Percentiles rank a stretch among this genome's conserved stretches.
Conservation (phyloP, 1,284 basidiomycete species). For the Sporisorium reilianum region DNA sequence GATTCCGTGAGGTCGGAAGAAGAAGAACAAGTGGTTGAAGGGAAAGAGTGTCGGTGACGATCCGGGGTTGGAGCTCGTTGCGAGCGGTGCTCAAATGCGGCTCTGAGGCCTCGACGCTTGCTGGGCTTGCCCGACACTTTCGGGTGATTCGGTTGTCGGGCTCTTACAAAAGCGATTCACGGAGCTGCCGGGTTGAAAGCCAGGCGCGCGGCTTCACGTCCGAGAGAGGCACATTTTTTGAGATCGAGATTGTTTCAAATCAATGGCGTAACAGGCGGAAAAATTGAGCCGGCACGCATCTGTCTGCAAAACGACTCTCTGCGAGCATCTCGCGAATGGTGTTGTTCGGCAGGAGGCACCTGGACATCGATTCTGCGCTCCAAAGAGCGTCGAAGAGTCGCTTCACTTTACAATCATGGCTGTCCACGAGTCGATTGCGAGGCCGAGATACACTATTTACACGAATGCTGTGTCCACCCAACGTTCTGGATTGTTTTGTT, state of each 20-base stretch:
- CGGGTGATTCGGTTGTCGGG: conserved; percentile 46
- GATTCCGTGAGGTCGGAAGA: conserved; percentile 5
- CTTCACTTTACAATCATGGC: background rate
- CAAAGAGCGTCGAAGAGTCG: background rate
- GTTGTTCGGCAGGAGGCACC: too few species aligned
- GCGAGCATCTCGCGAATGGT: background rate
- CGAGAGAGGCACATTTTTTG: conserved; percentile 20
- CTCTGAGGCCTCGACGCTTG: conserved; percentile 3
- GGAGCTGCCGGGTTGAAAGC: conserved; percentile 20
- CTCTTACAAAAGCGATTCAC: conserved; percentile 42
- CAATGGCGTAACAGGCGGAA: too few species aligned
- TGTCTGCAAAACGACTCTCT: too few species aligned
- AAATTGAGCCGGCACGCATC: too few species aligned
- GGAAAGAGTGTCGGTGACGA: conserved; percentile 2
- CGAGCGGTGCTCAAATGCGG: conserved; percentile 1
- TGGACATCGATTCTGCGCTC: background rate
- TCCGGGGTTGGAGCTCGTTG: conserved; percentile 20
- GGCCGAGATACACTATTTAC: conserved; percentile 20
- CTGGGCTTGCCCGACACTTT: conserved; percentile 16
- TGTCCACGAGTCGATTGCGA: conserved; percentile 11
- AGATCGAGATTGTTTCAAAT: background rate
- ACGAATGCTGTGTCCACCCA: conserved; percentile 5
- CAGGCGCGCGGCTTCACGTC: conserved; percentile 14
- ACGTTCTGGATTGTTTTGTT: background rate
- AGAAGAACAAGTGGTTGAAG: conserved; percentile 2